phyloP scores from a whole-genome alignment of 2,329 filamentous ascomycete genomes.

The Aspergillus fructus region DNA sequence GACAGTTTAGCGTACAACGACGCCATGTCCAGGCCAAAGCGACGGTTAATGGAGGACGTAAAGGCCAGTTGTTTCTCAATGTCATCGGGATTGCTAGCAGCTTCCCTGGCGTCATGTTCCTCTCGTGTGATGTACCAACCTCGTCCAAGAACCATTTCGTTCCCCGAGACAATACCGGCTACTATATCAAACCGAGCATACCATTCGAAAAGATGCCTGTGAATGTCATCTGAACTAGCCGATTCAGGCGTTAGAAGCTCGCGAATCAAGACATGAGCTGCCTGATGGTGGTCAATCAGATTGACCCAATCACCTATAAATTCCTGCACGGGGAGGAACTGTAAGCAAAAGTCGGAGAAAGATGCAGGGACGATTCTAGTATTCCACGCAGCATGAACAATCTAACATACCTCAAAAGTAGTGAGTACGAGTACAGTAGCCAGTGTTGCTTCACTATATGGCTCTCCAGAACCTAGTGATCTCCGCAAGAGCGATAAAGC shows the following conservation, averaged over 20 bases:
- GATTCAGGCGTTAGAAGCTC: conserved; percentile 75
- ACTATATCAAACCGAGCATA: conserved; percentile 87
- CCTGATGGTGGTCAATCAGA: conserved; percentile 86
- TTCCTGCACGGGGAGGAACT: conserved; percentile 58
- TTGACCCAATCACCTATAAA: conserved; percentile 96
- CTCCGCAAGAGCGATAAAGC: conserved; percentile 75
- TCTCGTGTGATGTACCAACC: conserved; percentile 74
- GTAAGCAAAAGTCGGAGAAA: conserved; percentile 13
- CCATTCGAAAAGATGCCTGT: conserved; percentile 79
- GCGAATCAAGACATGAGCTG: conserved; percentile 77
- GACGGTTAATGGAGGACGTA: conserved; percentile 63
- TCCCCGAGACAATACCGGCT: conserved; percentile 77
- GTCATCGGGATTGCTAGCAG: conserved; percentile 59
- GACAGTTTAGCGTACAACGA: conserved; percentile 70
- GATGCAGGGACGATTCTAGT: no score
- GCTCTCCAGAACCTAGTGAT: conserved; percentile 68
- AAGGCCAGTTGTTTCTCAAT: conserved; percentile 67
- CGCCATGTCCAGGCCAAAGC: conserved; percentile 78
- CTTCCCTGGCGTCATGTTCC: conserved; percentile 62
- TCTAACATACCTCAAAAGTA: conserved; percentile 75
- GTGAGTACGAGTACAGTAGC: conserved; percentile 88
- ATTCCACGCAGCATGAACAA: not conserved
- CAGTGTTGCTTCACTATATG: conserved; percentile 70
- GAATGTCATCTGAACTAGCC: conserved; percentile 67
- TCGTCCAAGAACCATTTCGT: conserved; percentile 68